Base-by-base conservation (phyloP, 2,329 filamentous ascomycete species). In the Fusarium chlamydosporum region DNA sequence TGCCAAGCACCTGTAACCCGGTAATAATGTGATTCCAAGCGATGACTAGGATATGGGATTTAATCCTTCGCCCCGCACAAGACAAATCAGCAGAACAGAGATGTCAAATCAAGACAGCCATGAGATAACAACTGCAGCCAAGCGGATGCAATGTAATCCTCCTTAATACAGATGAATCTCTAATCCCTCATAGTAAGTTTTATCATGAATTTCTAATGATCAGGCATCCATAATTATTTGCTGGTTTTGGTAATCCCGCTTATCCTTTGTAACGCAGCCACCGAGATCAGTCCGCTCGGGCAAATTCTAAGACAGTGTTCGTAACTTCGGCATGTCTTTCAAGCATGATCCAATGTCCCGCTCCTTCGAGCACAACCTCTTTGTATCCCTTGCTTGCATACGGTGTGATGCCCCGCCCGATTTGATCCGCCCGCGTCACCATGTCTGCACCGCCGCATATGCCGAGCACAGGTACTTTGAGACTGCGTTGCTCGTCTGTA, bases 341-440 rank as follows among this genome's bases (percentile, higher is more conserved):
- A 3, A 70, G 40, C 65, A 70, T 69, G 6, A 65, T 33, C 70
- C 70, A 71, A 20, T 72, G 70, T 15, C 68, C 68, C 3, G 68
- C 47, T 4, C 42, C 52, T 33, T 64, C 34, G 7, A 63, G 33
- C 23, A 63, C 33, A 16, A 63, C 16, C 31, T 65, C 66, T 4
- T 46, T 67, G 26, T 70, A 70, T 2, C 65, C 58, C 18, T 54
- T 48, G 20, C 35, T 53, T 16, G 58, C 62, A 58, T 60, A 69
- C 37, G 62, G 52, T 40, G 33, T 54, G 40, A 50, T 62, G 3
- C 53, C 50, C 26, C 42, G 31, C 40, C 56, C 45, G 33, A 65
- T 54, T 29, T 67, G 41, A 20, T 70, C 64, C 23, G 66, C 51
- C 34, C 52, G 41, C 16, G 70, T 57, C 13, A 70, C 56, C 62